phyloP scores from a whole-genome alignment of 495 filamentous ascomycete species.

The Pseudevernia furfuracea region DNA sequence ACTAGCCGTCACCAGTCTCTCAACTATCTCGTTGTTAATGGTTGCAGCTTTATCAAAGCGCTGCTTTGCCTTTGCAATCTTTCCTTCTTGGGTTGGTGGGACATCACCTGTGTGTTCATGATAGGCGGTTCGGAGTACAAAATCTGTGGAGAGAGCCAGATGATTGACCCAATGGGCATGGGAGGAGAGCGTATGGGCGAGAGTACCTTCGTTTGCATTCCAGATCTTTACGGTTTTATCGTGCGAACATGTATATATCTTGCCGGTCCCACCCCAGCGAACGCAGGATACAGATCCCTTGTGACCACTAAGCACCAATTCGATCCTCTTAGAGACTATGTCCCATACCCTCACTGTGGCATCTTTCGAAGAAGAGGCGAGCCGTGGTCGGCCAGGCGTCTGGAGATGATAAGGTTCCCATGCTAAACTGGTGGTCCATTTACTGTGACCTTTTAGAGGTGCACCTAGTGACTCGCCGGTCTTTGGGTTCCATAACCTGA shows the following conservation, averaged over 20 bases:
- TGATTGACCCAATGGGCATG: conserved; percentile 97
- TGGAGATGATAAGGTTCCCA: conserved; percentile 96
- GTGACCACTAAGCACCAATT: conserved; percentile 78
- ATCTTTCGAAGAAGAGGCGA: conserved; percentile 89
- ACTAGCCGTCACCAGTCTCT: conserved; percentile 81
- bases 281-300: conserved; percentile 84
- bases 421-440: conserved; percentile 78
- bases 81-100: conserved; percentile 61
- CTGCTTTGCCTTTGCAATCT: conserved; percentile 65
- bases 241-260: conserved; percentile 83
- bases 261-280: conserved; percentile 84
- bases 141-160: conserved; percentile 87
- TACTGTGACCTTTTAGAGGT: conserved; percentile 80
- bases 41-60: conserved; percentile 86
- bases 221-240: conserved; percentile 92
- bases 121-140: conserved; percentile 78
- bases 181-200: conserved; percentile 67
- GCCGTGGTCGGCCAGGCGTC: conserved; percentile 59
- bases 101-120: conserved; percentile 73
- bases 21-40: conserved; percentile 66
- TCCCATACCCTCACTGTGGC: conserved; percentile 86
- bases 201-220: conserved; percentile 68
- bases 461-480: conserved; percentile 69
- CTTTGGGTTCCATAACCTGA: conserved; percentile 82
- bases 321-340: conserved; percentile 65